Percentiles rank a stretch among this genome's conserved stretches.
phyloP scores from a whole-genome alignment of 441 rosid genomes.

The Hura crepitans region DNA sequence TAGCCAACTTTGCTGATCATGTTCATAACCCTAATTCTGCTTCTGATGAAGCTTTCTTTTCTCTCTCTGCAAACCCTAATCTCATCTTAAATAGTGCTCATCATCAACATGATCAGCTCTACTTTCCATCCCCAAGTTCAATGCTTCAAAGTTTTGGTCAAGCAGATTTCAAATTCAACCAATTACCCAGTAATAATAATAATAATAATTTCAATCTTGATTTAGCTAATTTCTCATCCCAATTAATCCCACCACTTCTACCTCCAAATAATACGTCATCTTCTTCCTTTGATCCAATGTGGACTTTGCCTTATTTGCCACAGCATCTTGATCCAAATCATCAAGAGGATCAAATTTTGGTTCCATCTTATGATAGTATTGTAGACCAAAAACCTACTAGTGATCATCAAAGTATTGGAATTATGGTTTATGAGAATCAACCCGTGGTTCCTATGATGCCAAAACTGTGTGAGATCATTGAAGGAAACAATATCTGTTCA shows the following conservation, averaged over 20 bases:
- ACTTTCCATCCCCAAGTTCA: constrained; percentile 35
- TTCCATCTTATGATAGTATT: not conserved
- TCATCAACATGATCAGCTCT: constrained; percentile 37
- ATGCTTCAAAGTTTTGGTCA: constrained; percentile 48
- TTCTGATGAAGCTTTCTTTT: constrained; percentile 37
- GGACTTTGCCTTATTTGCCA: constrained; percentile 41
- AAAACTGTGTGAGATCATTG: constrained; percentile 51
- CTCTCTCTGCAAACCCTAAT: constrained; percentile 61
- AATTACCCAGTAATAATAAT: not conserved
- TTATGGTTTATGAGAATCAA: constrained; percentile 27
- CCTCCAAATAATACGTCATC: constrained; percentile 17
- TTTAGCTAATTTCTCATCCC: constrained; percentile 25
- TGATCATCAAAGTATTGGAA: constrained; percentile 28
- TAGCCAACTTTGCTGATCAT: constrained; percentile 31
- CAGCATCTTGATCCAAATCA: constrained; percentile 35
- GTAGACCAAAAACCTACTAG: constrained; percentile 19
- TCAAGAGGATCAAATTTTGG: constrained; percentile 33
- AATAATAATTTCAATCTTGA: constrained; percentile 23
- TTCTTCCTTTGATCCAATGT: constrained; percentile 33
- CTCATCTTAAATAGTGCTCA: constrained; percentile 24
- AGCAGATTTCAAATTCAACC: constrained; percentile 36
- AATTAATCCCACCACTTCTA: constrained; percentile 16
- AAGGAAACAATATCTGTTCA: constrained; percentile 30
- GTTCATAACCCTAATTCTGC: constrained; percentile 28
- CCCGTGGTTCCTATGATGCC: constrained; percentile 38